Percentiles rank a stretch among this genome's conserved stretches.
These are phyloP conservation scores for Prosopis cineraria DNA, from an alignment of 306 rosid species.

Conservation along the genomic window DNA sequence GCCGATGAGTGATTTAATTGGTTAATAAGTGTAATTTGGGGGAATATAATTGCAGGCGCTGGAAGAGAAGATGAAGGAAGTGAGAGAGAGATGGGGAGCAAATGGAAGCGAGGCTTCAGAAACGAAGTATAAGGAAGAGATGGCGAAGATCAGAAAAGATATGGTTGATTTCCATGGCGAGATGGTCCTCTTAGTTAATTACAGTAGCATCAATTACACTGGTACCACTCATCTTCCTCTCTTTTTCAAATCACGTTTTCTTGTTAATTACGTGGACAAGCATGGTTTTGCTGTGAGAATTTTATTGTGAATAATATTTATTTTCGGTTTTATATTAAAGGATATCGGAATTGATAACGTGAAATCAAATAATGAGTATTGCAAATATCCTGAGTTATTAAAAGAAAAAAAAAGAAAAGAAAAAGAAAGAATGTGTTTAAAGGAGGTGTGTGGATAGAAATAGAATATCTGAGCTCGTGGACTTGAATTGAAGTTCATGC, in stretches of 20 bases:
- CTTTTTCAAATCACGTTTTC: neutral
- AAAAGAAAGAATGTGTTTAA: neutral
- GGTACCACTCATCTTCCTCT: conserved; percentile 46
- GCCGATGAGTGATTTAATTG: neutral
- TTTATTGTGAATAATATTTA: neutral
- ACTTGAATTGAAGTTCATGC: neutral
- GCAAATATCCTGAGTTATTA: too few relatives aligned
- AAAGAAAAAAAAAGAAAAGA: too few relatives aligned
- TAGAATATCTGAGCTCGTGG: neutral
- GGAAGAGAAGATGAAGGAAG: conserved; percentile 61
- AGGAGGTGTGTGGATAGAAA: neutral
- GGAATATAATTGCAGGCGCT: conserved; percentile 58
- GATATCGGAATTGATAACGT: too few relatives aligned
- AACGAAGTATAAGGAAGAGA: conserved; percentile 49
- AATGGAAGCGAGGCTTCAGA: conserved; percentile 54
- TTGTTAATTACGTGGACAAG: too few relatives aligned
- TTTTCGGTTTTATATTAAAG: too few relatives aligned
- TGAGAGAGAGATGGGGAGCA: conserved; percentile 63
- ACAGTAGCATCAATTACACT: conserved; percentile 88
- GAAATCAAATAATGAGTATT: too few relatives aligned
- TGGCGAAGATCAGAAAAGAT: conserved; percentile 68
- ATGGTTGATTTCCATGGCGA: conserved; percentile 94
- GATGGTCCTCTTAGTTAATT: conserved; percentile 86
- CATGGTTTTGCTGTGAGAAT: neutral
- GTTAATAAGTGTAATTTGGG: neutral